phyloP scores from a whole-genome alignment of 2,329 filamentous ascomycete genomes.

The Cladorrhinum sp. region DNA sequence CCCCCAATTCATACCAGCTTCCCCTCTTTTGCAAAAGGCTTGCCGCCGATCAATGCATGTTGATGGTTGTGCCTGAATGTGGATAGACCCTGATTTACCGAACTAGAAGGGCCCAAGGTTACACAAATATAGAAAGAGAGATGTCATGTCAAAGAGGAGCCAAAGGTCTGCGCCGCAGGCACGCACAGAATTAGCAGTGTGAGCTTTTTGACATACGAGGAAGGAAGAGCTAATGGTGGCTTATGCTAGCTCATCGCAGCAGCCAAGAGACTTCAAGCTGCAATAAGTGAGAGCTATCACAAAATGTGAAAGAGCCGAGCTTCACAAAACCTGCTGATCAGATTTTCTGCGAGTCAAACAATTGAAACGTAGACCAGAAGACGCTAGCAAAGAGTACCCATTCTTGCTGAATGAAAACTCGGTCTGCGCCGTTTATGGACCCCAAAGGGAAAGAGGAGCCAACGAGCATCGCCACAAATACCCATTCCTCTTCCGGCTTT shows the following conservation, averaged over 20 bases:
- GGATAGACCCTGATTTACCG: background rate
- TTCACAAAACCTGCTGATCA: background rate
- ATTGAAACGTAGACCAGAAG: background rate
- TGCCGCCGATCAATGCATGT: background rate
- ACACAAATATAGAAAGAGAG: background rate
- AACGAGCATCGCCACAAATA: background rate
- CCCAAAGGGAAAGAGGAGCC: background rate
- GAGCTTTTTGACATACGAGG: too few species aligned
- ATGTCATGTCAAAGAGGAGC: too few species aligned
- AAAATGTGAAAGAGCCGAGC: background rate
- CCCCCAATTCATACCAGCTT: background rate
- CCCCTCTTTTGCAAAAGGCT: background rate
- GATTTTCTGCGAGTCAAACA: background rate
- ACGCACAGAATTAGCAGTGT: too few species aligned
- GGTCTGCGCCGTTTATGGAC: background rate
- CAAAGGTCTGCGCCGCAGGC: too few species aligned
- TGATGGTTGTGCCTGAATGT: background rate
- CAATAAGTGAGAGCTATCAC: background rate
- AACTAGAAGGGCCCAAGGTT: background rate
- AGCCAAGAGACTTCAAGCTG: background rate
- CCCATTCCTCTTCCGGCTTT: background rate
- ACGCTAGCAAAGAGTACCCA: background rate
- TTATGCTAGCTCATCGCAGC: background rate
- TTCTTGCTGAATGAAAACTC: background rate
- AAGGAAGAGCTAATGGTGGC: background rate